These are phyloP conservation scores for Diaporthe vaccinii DNA, from an alignment of 2,329 filamentous ascomycete genomes.

Conservation along the genomic window DNA sequence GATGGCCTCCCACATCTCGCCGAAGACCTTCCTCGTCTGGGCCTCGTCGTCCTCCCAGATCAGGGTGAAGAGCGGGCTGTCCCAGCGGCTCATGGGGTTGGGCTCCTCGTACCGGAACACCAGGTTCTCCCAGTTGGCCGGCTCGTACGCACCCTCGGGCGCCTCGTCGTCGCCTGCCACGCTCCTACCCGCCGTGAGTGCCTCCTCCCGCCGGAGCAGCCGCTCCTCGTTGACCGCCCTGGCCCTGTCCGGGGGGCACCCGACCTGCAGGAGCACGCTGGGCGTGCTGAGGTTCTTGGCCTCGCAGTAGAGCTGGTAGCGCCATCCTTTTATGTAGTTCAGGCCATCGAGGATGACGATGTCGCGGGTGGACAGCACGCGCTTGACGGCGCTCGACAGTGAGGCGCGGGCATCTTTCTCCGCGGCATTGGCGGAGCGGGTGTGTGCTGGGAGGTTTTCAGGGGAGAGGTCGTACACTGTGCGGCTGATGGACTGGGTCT, in stretches of 20 bases:
- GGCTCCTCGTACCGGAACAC: slow-evolving; percentile 89
- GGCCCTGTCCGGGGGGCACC: slow-evolving; percentile 67
- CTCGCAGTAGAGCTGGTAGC: slow-evolving; percentile 89
- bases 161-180: slow-evolving; percentile 48
- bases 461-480: slow-evolving; percentile 77
- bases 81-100: slow-evolving; percentile 87
- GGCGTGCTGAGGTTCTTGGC: slow-evolving; percentile 83
- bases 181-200: slow-evolving; percentile 53
- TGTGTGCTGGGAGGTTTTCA: slow-evolving; percentile 65
- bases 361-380: slow-evolving; percentile 77
- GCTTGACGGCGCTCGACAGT: slow-evolving; percentile 83
- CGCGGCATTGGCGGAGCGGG: slow-evolving; percentile 77
- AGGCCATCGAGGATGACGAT: slow-evolving; percentile 84
- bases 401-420: slow-evolving; percentile 87
- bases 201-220: slow-evolving; percentile 53
- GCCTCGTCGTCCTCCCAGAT: slow-evolving; percentile 80
- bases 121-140: slow-evolving; percentile 80
- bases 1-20: slow-evolving; percentile 81
- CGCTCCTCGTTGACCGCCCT: slow-evolving; percentile 72
- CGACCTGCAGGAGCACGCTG: slow-evolving; percentile 79
- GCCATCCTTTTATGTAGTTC: slow-evolving; percentile 92
- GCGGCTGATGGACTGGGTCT: slow-evolving; percentile 77
- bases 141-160: slow-evolving; percentile 61
- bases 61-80: slow-evolving; percentile 84
- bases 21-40: slow-evolving; percentile 68